A percentile compares a stretch with the other conserved stretches of the same genome.
phyloP scores from a whole-genome alignment of 2,329 filamentous ascomycete genomes.

The Stemphylium lycopersici region DNA sequence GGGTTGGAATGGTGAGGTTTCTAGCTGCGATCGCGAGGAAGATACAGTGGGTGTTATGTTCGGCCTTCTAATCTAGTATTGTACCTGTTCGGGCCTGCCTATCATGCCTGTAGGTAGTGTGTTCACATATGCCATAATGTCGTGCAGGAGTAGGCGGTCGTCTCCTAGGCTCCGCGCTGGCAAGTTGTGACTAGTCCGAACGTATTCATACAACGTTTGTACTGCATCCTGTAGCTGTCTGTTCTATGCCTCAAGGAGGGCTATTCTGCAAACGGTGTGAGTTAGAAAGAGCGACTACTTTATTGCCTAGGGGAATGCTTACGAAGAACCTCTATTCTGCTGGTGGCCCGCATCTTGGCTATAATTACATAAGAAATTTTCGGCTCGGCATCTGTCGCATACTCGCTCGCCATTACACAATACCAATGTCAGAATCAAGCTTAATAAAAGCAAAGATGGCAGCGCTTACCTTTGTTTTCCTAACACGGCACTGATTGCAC shows the following conservation, averaged over 20 bases:
- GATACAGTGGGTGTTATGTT: neutral
- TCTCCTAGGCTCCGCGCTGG: neutral
- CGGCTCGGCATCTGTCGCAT: neutral
- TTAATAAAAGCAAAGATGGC: neutral
- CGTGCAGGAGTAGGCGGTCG: neutral
- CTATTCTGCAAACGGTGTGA: neutral
- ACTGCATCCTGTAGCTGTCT: neutral
- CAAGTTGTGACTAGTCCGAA: neutral
- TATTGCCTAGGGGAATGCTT: neutral
- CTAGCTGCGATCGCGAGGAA: neutral
- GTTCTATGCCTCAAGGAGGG: constrained; percentile 3
- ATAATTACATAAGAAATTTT: neutral
- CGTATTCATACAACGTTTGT: neutral
- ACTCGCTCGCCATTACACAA: constrained; percentile 1
- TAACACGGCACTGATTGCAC: constrained; percentile 9
- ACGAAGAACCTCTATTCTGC: neutral
- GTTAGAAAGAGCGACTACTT: neutral
- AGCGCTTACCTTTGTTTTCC: constrained; percentile 13
- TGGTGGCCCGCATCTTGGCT: neutral
- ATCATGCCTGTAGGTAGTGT: neutral
- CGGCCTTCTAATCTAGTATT: neutral
- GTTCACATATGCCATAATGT: neutral
- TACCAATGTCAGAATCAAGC: constrained; percentile 1
- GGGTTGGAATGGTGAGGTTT: neutral
- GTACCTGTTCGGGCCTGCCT: neutral